A percentile compares a stretch with the other conserved stretches of the same genome.
Conservation (phyloP, 2,329 filamentous ascomycete species). For the Didymellaceae sp. region DNA sequence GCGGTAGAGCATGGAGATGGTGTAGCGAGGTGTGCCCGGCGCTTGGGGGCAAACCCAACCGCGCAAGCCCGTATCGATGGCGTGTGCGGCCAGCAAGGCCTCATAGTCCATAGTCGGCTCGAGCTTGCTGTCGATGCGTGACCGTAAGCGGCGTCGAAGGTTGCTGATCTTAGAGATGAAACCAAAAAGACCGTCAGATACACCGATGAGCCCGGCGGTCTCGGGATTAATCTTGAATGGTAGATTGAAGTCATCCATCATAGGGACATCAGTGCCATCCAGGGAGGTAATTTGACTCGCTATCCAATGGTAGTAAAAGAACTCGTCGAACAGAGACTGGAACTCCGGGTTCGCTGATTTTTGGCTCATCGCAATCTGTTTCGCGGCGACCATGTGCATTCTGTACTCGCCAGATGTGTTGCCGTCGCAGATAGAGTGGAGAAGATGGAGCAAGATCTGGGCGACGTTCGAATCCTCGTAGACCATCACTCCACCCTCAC, state of each 20-base stretch:
- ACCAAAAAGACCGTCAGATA: constrained; percentile 81
- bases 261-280: constrained; percentile 59
- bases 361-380: constrained; percentile 68
- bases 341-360: constrained; percentile 71
- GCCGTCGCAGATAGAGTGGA: constrained; percentile 67
- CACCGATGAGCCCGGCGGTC: constrained; percentile 72
- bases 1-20: constrained; percentile 65
- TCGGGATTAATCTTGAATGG: constrained; percentile 63
- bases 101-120: constrained; percentile 77
- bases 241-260: constrained; percentile 60
- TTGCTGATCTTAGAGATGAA: constrained; percentile 80
- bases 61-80: constrained; percentile 76
- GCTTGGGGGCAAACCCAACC: constrained; percentile 72
- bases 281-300: constrained; percentile 64
- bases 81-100: constrained; percentile 73
- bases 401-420: constrained; percentile 73
- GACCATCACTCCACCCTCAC: constrained; percentile 44
- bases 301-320: constrained; percentile 82
- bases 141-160: constrained; percentile 75
- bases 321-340: constrained; percentile 73
- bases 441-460: constrained; percentile 64
- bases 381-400: constrained; percentile 78
- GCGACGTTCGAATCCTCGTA: constrained; percentile 66
- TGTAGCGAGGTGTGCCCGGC: constrained; percentile 60
- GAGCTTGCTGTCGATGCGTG: constrained; percentile 65